Evolutionary conservation across 441 rosid genomes (phyloP).

Genomic region (Erodium texanum): DNA sequence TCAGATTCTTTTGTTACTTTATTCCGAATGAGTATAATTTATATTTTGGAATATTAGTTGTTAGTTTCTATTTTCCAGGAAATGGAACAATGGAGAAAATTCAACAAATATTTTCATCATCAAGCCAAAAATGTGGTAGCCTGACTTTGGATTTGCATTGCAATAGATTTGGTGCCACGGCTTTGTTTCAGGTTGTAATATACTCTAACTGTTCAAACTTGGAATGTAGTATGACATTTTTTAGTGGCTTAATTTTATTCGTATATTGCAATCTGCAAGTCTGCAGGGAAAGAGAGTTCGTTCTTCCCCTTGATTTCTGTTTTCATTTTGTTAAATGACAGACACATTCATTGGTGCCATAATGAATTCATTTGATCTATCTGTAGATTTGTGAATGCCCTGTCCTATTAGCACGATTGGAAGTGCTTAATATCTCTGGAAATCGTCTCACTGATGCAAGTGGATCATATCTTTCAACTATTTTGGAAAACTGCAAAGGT

Average conservation of each 20-base stretch:
- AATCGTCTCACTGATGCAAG: slow-evolving; percentile 97
- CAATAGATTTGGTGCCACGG: slow-evolving; percentile 91
- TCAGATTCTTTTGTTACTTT: background rate
- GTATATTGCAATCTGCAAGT: background rate
- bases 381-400: slow-evolving; percentile 92
- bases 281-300: background rate
- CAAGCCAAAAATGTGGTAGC: slow-evolving; percentile 73
- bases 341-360: slow-evolving; percentile 10
- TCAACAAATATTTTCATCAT: slow-evolving; percentile 53
- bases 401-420: slow-evolving; percentile 72
- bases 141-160: slow-evolving; percentile 92
- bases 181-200: slow-evolving; percentile 77
- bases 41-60: background rate
- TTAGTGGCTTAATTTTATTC: background rate
- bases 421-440: slow-evolving; percentile 82
- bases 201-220: slow-evolving; percentile 11
- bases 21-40: background rate
- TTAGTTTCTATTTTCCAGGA: slow-evolving; percentile 45
- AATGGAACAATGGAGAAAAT: slow-evolving; percentile 94
- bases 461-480: slow-evolving; percentile 87
- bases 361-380: slow-evolving; percentile 8
- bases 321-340: no score
- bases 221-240: background rate
- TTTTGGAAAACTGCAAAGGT: slow-evolving; percentile 80
- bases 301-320: background rate